These are phyloP conservation scores for Eryngium alpinum DNA, from an alignment of 140 eudicot species.

Conservation along the genomic window DNA sequence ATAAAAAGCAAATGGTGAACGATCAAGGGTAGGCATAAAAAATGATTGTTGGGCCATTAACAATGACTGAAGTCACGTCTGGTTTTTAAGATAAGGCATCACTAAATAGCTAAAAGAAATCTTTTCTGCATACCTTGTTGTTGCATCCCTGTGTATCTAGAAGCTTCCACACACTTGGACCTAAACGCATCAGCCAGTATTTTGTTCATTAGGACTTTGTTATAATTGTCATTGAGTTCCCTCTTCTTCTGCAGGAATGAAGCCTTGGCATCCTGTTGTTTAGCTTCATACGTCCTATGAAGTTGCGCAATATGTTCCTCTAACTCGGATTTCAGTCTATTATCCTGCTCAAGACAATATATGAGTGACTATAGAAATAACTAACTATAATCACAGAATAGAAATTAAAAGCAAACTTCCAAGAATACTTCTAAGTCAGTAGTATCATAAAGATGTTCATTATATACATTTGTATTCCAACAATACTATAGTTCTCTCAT, in stretches of 20 bases:
- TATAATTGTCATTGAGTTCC: slow-evolving; percentile 27
- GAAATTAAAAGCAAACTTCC: too few species aligned
- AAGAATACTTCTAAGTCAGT: too few species aligned
- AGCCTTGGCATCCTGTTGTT: slow-evolving; percentile 31
- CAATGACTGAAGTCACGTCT: neutral
- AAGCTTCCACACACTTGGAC: slow-evolving; percentile 38
- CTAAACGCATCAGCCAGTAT: slow-evolving; percentile 41
- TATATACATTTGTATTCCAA: too few species aligned
- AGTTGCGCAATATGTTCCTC: slow-evolving; percentile 35
- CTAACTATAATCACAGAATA: too few species aligned
- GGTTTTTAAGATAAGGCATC: neutral
- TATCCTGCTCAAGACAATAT: slow-evolving; percentile 35
- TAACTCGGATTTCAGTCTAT: slow-evolving; percentile 36
- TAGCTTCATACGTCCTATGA: slow-evolving; percentile 28
- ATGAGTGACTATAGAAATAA: slow-evolving; percentile 4
- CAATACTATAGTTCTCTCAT: too few species aligned
- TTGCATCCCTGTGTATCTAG: too few species aligned
- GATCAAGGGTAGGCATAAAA: neutral
- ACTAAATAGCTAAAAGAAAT: neutral
- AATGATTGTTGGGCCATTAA: neutral
- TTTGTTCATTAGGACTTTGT: slow-evolving; percentile 31
- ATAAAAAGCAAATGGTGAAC: too few species aligned
- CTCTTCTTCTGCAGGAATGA: slow-evolving; percentile 28
- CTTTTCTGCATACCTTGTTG: neutral
- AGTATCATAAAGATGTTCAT: too few species aligned